phyloP scores from a whole-genome alignment of 2,329 filamentous ascomycete species.

The Fusarium multiceps region DNA sequence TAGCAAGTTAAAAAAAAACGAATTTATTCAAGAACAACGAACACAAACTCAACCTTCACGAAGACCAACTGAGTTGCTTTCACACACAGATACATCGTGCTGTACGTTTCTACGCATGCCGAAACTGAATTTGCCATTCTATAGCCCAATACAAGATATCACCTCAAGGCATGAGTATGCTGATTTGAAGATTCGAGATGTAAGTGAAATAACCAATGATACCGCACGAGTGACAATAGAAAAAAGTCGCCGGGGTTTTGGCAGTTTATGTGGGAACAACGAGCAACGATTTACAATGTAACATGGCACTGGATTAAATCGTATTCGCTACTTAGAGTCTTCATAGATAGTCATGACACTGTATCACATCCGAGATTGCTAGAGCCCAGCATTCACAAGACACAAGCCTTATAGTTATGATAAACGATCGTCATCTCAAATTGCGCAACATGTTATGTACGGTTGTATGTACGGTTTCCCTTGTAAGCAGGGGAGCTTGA shows the following conservation, averaged over 20 bases:
- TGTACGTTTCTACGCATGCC: not conserved
- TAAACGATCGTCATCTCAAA: not conserved
- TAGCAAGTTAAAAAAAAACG: no score
- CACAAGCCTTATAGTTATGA: not conserved
- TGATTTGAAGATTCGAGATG: not conserved
- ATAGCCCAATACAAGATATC: not conserved
- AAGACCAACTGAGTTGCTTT: not conserved
- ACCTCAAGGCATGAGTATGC: rapidly evolving
- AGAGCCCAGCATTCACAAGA: not conserved
- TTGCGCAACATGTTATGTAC: constrained; percentile 25
- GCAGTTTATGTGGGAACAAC: not conserved
- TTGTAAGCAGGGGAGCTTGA: constrained; percentile 4
- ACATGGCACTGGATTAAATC: not conserved
- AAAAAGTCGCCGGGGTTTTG: not conserved
- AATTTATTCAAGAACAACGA: no score
- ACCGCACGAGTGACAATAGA: not conserved
- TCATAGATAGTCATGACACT: not conserved
- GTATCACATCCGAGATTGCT: not conserved
- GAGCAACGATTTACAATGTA: not conserved
- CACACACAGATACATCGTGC: not conserved
- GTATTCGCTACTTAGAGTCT: not conserved
- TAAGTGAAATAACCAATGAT: not conserved
- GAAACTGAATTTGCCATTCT: rapidly evolving
- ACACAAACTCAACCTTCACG: no score
- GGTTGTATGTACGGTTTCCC: constrained; percentile 12